A percentile compares a stretch with the other conserved stretches of the same genome.
Conservation (phyloP, 2,329 filamentous ascomycete genomes). For the Diplodia mutila region DNA sequence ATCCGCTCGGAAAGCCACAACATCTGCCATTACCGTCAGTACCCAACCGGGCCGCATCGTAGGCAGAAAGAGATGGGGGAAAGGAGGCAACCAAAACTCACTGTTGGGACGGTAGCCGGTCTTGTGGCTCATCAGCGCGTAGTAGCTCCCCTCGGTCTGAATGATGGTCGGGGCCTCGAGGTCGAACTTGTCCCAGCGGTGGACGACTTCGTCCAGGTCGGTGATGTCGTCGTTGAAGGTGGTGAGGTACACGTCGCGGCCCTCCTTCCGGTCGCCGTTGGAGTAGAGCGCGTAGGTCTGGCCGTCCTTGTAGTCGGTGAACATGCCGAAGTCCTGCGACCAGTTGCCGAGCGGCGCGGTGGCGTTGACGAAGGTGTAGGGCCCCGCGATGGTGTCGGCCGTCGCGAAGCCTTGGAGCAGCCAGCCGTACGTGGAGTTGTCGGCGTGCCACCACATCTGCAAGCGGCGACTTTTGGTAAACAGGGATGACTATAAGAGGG, state of each 20-base stretch:
- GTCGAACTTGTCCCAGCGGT: conserved; percentile 63
- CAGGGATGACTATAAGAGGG: neutral
- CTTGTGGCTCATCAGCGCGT: conserved; percentile 65
- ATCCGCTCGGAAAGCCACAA: conserved; percentile 60
- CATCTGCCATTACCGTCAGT: conserved; percentile 43
- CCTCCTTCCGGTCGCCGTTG: conserved; percentile 60
- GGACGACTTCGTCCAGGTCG: conserved; percentile 55
- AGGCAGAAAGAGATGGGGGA: neutral
- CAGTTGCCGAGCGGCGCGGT: conserved; percentile 63
- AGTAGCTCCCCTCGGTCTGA: conserved; percentile 64
- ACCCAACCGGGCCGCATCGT: neutral
- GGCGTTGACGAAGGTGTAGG: conserved; percentile 59
- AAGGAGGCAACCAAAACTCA: neutral
- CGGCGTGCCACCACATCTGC: conserved; percentile 65
- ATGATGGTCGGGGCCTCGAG: conserved; percentile 64
- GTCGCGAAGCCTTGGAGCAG: conserved; percentile 62
- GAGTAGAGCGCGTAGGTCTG: conserved; percentile 62
- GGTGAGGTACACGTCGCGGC: conserved; percentile 61
- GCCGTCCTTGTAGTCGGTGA: conserved; percentile 63
- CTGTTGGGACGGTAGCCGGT: conserved; percentile 66
- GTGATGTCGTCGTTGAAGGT: conserved; percentile 58
- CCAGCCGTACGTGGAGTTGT: conserved; percentile 60
- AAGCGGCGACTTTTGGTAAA: no score
- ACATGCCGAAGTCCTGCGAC: conserved; percentile 66
- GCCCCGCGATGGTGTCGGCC: conserved; percentile 57